Evolutionary conservation across 1,139 yeast genomes (phyloP).

Genomic region (Zygosaccharomyces pseudobailii): DNA sequence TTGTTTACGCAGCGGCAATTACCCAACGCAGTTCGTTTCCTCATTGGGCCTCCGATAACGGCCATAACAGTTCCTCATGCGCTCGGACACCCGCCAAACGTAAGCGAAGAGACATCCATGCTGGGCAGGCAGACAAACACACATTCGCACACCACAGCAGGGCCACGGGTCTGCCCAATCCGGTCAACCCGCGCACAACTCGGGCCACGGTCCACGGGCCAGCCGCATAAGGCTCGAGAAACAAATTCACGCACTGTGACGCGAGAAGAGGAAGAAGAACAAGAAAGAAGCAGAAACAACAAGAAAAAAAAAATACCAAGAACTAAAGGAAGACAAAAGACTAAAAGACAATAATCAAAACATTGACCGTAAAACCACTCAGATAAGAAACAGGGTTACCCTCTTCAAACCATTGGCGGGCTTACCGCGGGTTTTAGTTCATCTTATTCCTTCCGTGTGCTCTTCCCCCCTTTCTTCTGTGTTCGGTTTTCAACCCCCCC

Average conservation of each 20-base stretch:
- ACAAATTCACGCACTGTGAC: background rate
- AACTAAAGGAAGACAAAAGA: background rate
- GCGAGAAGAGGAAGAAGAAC: background rate
- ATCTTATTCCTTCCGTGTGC: too few relatives aligned
- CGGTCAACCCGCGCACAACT: background rate
- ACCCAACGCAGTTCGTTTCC: background rate
- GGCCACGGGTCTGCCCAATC: background rate
- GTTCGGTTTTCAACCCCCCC: too few relatives aligned
- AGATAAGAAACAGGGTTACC: too few relatives aligned
- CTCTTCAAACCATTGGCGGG: too few relatives aligned
- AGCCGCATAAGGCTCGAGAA: background rate
- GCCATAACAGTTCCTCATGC: constrained; percentile 2
- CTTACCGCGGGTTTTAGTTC: too few relatives aligned
- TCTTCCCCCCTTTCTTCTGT: too few relatives aligned
- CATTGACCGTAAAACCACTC: too few relatives aligned
- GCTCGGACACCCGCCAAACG: background rate
- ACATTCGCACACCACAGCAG: background rate
- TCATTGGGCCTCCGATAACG: constrained; percentile 1
- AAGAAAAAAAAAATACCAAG: too few relatives aligned
- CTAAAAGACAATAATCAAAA: background rate
- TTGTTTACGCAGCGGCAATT: constrained; percentile 3
- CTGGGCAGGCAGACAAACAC: background rate
- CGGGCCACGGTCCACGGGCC: background rate
- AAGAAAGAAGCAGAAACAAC: background rate
- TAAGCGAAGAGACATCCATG: background rate